Conservation (phyloP, 2,329 filamentous ascomycete species). For the Aureobasidium sp. region DNA sequence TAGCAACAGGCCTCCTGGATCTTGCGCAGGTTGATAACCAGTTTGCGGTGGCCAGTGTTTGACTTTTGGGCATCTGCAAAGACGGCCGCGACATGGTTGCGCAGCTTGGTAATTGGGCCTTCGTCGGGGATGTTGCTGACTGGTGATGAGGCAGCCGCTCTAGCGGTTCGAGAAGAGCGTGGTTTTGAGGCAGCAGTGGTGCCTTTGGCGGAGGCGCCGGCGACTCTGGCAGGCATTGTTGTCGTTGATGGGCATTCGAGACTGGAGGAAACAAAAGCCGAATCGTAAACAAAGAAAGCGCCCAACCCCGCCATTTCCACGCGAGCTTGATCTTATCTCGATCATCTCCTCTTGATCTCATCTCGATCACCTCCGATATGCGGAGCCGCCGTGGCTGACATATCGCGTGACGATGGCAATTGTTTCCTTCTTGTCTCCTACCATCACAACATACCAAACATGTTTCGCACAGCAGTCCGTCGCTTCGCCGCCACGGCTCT, state of each 20-base stretch:
- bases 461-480: slow-evolving; percentile 63
- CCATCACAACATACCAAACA: slow-evolving; percentile 27
- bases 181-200: slow-evolving; percentile 15
- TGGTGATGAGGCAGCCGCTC: slow-evolving; percentile 22
- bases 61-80: slow-evolving; percentile 67
- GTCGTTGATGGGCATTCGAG: neutral
- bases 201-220: slow-evolving; percentile 8
- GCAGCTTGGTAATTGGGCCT: slow-evolving; percentile 59
- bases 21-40: slow-evolving; percentile 79
- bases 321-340: neutral
- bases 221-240: slow-evolving; percentile 27
- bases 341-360: slow-evolving; percentile 4
- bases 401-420: neutral
- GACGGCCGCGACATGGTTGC: slow-evolving; percentile 58
- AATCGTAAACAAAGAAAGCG: slow-evolving; percentile 12
- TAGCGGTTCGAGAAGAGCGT: slow-evolving; percentile 14
- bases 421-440: neutral
- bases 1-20: slow-evolving; percentile 76
- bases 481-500: slow-evolving; percentile 58
- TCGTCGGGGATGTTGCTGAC: slow-evolving; percentile 56
- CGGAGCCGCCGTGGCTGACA: neutral
- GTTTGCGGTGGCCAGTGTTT: slow-evolving; percentile 81
- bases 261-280: neutral
- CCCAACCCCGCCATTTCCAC: neutral
- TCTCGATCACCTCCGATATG: slow-evolving; percentile 8